These are phyloP conservation scores for Agroathelia rolfsii DNA, from an alignment of 1,284 basidiomycete genomes.

Conservation along the genomic window DNA sequence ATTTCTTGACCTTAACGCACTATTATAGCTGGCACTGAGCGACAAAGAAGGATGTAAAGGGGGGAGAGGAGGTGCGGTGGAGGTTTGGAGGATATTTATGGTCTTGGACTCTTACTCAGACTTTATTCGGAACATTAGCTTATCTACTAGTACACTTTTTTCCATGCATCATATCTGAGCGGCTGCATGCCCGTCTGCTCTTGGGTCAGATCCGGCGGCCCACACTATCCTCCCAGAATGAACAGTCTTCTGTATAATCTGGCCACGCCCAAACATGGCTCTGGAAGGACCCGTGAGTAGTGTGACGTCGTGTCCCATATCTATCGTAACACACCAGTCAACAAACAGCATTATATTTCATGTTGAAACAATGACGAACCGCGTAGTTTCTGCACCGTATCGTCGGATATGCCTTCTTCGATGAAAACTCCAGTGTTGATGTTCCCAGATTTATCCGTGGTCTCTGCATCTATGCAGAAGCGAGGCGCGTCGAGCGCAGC, in stretches of 20 bases:
- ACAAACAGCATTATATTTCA: conserved; percentile 6
- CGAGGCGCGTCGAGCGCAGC: conserved; percentile 85
- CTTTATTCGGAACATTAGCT: too few species aligned
- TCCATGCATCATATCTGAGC: conserved; percentile 60
- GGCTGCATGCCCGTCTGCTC: conserved; percentile 82
- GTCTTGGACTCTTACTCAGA: too few species aligned
- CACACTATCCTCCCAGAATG: conserved; percentile 69
- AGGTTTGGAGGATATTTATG: too few species aligned
- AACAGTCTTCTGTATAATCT: conserved; percentile 74
- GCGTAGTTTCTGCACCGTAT: conserved; percentile 51
- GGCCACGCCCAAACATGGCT: conserved; percentile 83
- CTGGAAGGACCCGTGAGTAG: conserved; percentile 52
- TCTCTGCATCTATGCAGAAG: conserved; percentile 89
- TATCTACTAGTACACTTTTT: neutral
- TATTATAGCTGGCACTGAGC: conserved; percentile 54
- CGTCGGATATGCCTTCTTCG: conserved; percentile 70
- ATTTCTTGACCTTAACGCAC: conserved; percentile 6
- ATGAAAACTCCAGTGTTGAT: conserved; percentile 80
- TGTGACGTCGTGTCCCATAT: conserved; percentile 82
- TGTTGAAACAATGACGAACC: conserved; percentile 29
- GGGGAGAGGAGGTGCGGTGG: conserved; percentile 5
- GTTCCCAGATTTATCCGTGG: conserved; percentile 62
- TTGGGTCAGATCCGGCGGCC: conserved; percentile 82
- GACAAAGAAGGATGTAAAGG: conserved; percentile 60
- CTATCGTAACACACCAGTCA: too few species aligned